These are phyloP conservation scores for Fusarium tupiense DNA, from an alignment of 2,329 filamentous ascomycete genomes.

Conservation along the genomic window DNA sequence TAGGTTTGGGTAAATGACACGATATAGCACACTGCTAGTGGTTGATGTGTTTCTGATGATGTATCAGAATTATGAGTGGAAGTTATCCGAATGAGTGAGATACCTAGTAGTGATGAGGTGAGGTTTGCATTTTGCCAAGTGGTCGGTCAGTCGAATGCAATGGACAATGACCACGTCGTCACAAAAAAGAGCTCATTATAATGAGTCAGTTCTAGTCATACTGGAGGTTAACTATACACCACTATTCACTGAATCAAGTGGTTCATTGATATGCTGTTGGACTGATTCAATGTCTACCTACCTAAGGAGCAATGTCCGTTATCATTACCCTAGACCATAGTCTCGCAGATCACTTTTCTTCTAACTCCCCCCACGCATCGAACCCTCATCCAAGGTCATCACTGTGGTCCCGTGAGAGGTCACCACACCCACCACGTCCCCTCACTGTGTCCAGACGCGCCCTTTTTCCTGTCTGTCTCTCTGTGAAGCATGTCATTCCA, in stretches of 20 bases:
- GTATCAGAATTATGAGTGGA: constrained; percentile 6
- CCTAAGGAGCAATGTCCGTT: constrained; percentile 1
- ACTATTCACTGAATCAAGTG: constrained; percentile 10
- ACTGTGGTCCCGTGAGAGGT: constrained; percentile 33
- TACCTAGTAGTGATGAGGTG: constrained; percentile 3
- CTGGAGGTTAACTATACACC: constrained; percentile 1
- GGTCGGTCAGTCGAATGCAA: neutral
- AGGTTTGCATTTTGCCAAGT: neutral
- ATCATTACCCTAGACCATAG: constrained; percentile 29
- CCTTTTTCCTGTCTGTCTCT: constrained; percentile 8
- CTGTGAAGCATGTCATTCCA: constrained; percentile 25
- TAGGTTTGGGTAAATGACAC: constrained; percentile 1
- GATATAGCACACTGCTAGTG: neutral
- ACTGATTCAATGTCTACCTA: neutral
- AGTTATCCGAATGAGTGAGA: constrained; percentile 1
- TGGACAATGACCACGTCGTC: neutral
- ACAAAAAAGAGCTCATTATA: neutral
- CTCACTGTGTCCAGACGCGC: constrained; percentile 17
- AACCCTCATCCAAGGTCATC: constrained; percentile 22
- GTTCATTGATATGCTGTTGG: neutral
- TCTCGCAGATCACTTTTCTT: neutral
- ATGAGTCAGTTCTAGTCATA: constrained; percentile 7
- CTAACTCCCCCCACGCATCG: constrained; percentile 11
- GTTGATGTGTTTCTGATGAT: constrained; percentile 11
- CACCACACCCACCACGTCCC: constrained; percentile 25